A percentile compares a stretch with the other conserved stretches of the same genome.
These are phyloP conservation scores for Chlorella sp. DNA, from an alignment of 139 green algal genomes.

Conservation along the genomic window DNA sequence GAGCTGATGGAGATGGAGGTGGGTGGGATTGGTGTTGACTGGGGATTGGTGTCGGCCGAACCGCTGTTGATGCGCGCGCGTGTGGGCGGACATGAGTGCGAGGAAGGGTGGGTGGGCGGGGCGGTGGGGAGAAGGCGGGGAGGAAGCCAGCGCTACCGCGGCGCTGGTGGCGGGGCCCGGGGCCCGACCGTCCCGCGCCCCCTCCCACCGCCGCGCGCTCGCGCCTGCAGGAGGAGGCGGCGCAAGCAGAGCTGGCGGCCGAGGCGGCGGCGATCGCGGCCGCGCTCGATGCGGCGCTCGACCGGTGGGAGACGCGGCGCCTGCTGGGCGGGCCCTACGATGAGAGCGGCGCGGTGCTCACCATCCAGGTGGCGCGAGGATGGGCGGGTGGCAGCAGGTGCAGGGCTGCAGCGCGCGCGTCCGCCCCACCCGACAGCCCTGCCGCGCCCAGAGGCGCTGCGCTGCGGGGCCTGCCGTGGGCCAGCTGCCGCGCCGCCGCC, in stretches of 20 bases:
- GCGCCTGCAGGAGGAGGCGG: neutral
- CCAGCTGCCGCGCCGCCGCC: too few species aligned
- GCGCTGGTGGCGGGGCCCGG: neutral
- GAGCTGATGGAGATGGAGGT: conserved; percentile 67
- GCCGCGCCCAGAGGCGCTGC: too few species aligned
- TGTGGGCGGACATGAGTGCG: neutral
- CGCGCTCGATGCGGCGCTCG: conserved; percentile 30
- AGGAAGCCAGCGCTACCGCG: neutral
- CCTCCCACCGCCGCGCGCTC: conserved; percentile 5
- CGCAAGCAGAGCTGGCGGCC: conserved; percentile 21
- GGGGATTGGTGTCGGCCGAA: too few species aligned
- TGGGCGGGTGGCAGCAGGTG: too few species aligned
- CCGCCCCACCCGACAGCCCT: too few species aligned
- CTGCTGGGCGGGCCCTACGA: conserved; percentile 78
- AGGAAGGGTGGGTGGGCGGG: neutral
- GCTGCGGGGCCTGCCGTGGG: too few species aligned
- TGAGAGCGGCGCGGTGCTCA: conserved; percentile 18
- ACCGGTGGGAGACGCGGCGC: conserved; percentile 56
- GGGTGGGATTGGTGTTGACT: neutral
- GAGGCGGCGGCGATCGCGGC: conserved; percentile 30
- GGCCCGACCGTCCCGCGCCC: neutral
- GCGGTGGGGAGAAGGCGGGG: neutral
- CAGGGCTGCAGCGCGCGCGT: neutral
- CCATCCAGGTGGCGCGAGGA: conserved; percentile 28
- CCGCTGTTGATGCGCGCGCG: too few species aligned